These are phyloP conservation scores for Jamesozyma gamospora DNA, from an alignment of 805 yeast genomes.

Conservation along the genomic window DNA sequence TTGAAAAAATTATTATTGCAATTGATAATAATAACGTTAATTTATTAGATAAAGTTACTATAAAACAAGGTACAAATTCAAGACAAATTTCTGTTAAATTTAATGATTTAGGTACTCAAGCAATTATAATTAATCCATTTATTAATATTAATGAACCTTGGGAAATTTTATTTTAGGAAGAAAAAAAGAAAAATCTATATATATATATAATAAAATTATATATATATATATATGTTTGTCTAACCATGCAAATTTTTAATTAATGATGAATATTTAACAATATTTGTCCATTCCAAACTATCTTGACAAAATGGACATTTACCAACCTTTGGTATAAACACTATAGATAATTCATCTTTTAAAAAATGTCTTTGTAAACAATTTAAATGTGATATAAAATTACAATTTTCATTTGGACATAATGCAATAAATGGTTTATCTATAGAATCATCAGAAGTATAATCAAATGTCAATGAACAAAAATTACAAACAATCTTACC, in stretches of 20 bases:
- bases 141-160: constrained; percentile 40
- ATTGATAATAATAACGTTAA: constrained; percentile 21
- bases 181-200: neutral
- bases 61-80: constrained; percentile 31
- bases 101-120: constrained; percentile 10
- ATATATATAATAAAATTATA: too few species aligned
- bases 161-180: constrained; percentile 31
- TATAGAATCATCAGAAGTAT: constrained; percentile 23
- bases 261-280: constrained; percentile 21
- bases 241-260: constrained; percentile 8
- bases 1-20: constrained; percentile 49
- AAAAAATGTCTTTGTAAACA: constrained; percentile 30
- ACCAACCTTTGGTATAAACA: constrained; percentile 23
- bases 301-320: constrained; percentile 25
- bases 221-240: neutral
- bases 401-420: constrained; percentile 30
- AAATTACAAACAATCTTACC: constrained; percentile 25
- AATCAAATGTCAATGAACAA: constrained; percentile 29
- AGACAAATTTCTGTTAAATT: constrained; percentile 29
- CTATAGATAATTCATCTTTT: neutral
- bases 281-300: constrained; percentile 21
- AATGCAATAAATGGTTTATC: constrained; percentile 29
- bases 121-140: constrained; percentile 40
- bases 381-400: constrained; percentile 29
- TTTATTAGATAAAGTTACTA: constrained; percentile 9